phyloP scores from a whole-genome alignment of 148 eudicot genomes.

The Polygonum aviculare region DNA sequence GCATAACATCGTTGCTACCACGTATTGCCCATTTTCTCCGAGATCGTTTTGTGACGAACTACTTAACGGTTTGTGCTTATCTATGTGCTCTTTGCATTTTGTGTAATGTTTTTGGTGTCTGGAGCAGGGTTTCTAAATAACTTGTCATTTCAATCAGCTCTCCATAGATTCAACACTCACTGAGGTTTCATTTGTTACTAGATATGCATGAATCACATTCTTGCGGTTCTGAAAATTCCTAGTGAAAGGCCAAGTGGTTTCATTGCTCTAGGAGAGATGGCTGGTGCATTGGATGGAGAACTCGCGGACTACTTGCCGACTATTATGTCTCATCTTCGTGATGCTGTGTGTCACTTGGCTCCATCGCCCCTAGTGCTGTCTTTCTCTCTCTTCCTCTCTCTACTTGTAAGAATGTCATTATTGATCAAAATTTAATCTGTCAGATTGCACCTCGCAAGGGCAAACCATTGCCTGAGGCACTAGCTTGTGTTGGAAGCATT shows the following conservation, averaged over 20 bases:
- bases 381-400: neutral
- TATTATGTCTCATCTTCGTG: constrained; percentile 86
- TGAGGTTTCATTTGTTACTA: constrained; percentile 17
- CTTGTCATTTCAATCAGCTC: neutral
- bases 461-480: constrained; percentile 84
- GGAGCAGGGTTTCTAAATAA: neutral
- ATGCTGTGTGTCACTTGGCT: constrained; percentile 55
- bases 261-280: constrained; percentile 98
- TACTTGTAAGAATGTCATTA: neutral
- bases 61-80: constrained; percentile 61
- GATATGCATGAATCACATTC: constrained; percentile 98
- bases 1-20: constrained; percentile 94
- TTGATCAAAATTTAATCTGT: constrained; percentile 8
- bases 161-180: neutral
- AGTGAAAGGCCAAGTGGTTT: constrained; percentile 95
- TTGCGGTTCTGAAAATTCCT: constrained; percentile 84
- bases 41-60: constrained; percentile 93
- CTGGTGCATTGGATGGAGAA: constrained; percentile 98
- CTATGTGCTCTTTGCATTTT: neutral
- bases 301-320: constrained; percentile 90
- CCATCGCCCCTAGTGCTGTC: neutral
- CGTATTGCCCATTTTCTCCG: constrained; percentile 97
- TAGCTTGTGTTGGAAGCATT: constrained; percentile 92
- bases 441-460: constrained; percentile 99
- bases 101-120: neutral